phyloP scores from a whole-genome alignment of 768 basidiomycete species.

The Calocera viscosa region DNA sequence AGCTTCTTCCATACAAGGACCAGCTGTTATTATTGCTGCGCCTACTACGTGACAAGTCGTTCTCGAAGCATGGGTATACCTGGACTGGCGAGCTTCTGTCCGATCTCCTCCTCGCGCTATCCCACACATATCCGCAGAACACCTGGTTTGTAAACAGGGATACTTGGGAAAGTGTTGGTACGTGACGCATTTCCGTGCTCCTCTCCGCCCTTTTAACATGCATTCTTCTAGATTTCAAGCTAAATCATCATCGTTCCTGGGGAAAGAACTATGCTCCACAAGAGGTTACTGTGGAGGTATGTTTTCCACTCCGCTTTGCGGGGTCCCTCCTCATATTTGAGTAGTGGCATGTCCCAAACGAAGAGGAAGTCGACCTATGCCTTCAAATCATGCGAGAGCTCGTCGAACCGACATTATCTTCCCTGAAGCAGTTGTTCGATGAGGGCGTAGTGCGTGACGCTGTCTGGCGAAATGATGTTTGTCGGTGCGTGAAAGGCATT shows the following conservation, averaged over 20 bases:
- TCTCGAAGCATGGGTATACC: slow-evolving; percentile 69
- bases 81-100: slow-evolving; percentile 69
- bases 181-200: slow-evolving; percentile 11
- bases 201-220: slow-evolving; percentile 4
- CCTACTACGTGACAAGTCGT: slow-evolving; percentile 54
- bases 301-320: neutral
- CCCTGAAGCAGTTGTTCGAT: slow-evolving; percentile 44
- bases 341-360: slow-evolving; percentile 64
- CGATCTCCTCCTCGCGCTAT: slow-evolving; percentile 57
- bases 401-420: slow-evolving; percentile 47
- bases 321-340: slow-evolving; percentile 31
- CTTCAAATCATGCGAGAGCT: slow-evolving; percentile 54
- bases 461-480: slow-evolving; percentile 76
- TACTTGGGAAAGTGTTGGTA: slow-evolving; percentile 63
- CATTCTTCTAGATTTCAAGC: slow-evolving; percentile 43
- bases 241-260: slow-evolving; percentile 63
- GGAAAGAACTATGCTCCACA: slow-evolving; percentile 60
- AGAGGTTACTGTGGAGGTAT: slow-evolving; percentile 50
- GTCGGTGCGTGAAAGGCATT: slow-evolving; percentile 38
- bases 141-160: slow-evolving; percentile 68
- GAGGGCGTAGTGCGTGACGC: slow-evolving; percentile 41
- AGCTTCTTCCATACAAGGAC: slow-evolving; percentile 55
- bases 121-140: slow-evolving; percentile 69
- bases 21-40: slow-evolving; percentile 49
- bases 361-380: slow-evolving; percentile 61